Evolutionary conservation across 2,329 filamentous ascomycete genomes (phyloP).

Genomic region (Ophiostoma sp.): DNA sequence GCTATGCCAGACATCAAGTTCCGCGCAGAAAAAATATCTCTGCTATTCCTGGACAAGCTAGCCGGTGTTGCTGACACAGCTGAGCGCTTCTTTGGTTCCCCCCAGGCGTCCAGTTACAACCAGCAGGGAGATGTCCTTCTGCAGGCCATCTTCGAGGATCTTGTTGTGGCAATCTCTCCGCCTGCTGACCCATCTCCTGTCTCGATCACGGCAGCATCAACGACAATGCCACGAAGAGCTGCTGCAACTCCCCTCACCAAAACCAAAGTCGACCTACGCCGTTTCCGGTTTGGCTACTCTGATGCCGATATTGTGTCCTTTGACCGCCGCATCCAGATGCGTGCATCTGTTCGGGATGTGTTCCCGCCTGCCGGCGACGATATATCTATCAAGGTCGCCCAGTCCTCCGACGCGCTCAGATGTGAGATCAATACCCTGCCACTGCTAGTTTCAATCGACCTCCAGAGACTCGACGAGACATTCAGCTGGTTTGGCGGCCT

Average conservation of each 20-base stretch:
- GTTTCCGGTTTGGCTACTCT: constrained; percentile 59
- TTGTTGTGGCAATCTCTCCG: constrained; percentile 35
- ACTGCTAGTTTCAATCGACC: constrained; percentile 67
- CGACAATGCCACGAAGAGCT: not conserved
- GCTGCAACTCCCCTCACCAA: constrained; percentile 23
- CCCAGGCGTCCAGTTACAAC: constrained; percentile 36
- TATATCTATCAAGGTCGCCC: constrained; percentile 48
- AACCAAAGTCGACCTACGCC: constrained; percentile 46
- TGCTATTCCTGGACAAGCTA: constrained; percentile 53
- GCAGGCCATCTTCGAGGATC: constrained; percentile 44
- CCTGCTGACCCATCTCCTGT: constrained; percentile 25
- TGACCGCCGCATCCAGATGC: constrained; percentile 52
- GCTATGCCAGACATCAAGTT: constrained; percentile 41
- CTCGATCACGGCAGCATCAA: not conserved
- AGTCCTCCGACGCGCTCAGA: constrained; percentile 41
- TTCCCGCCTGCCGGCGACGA: constrained; percentile 55
- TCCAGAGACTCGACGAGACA: constrained; percentile 77
- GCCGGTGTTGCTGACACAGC: constrained; percentile 48
- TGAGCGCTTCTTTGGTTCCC: constrained; percentile 41
- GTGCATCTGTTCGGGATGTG: constrained; percentile 53
- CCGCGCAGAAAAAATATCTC: constrained; percentile 44
- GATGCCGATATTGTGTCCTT: constrained; percentile 59
- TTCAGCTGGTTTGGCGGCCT: constrained; percentile 86
- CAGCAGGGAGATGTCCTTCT: constrained; percentile 46
- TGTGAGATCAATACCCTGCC: constrained; percentile 71